phyloP scores from a whole-genome alignment of 306 rosid genomes.

The Lupinus albus region DNA sequence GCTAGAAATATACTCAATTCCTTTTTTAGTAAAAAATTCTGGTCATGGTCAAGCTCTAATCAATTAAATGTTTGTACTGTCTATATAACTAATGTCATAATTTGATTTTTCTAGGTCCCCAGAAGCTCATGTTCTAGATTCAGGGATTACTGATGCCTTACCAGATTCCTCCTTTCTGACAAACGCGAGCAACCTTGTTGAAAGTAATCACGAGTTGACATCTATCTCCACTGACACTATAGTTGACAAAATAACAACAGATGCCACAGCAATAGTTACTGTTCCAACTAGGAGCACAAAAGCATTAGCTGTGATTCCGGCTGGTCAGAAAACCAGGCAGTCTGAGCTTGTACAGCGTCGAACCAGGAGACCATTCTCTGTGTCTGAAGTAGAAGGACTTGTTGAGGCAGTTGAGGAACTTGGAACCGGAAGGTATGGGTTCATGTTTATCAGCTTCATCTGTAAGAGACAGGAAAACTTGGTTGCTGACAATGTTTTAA shows the following conservation, averaged over 20 bases:
- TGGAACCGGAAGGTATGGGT: slow-evolving; percentile 98
- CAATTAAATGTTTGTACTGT: slow-evolving; percentile 18
- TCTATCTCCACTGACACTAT: slow-evolving; percentile 55
- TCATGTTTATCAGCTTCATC: slow-evolving; percentile 25
- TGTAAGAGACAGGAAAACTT: slow-evolving; percentile 6
- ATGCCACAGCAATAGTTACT: slow-evolving; percentile 60
- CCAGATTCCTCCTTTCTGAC: slow-evolving; percentile 52
- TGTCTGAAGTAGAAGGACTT: slow-evolving; percentile 87
- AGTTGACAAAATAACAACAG: slow-evolving; percentile 52
- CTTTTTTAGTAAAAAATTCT: too few species aligned
- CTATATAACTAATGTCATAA: slow-evolving; percentile 32
- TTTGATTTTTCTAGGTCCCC: slow-evolving; percentile 60
- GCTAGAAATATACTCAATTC: too few species aligned
- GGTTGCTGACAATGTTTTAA: slow-evolving; percentile 39
- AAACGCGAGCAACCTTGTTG: slow-evolving; percentile 47
- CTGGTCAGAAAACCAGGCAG: slow-evolving; percentile 62
- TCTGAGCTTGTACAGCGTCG: slow-evolving; percentile 88
- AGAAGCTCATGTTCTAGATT: slow-evolving; percentile 51
- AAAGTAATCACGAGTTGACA: slow-evolving; percentile 52
- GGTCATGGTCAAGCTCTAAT: slow-evolving; percentile 27
- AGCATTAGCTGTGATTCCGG: slow-evolving; percentile 66
- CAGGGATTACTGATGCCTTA: slow-evolving; percentile 48
- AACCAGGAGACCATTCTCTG: slow-evolving; percentile 91
- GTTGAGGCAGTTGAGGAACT: slow-evolving; percentile 92
- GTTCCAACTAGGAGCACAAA: slow-evolving; percentile 59